Evolutionary conservation across 306 rosid species (phyloP), one percentile per base, ranked within the genome.

Genomic region (Dryas alaskensis): DNA sequence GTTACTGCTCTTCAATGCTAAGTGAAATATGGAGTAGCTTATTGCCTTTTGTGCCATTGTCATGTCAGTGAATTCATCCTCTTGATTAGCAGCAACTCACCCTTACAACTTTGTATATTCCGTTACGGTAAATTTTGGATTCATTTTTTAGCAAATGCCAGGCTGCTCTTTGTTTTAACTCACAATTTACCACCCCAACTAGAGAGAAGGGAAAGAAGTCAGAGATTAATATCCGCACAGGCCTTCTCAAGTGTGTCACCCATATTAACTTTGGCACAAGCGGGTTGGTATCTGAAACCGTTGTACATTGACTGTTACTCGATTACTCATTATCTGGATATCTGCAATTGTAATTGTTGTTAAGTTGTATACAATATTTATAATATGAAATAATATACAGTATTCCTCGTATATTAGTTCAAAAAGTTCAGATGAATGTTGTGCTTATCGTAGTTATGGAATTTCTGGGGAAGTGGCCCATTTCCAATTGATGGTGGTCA

Each of bases 251-350:
- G 58, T 52, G 65, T 76, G 66, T 70, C 83, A 43, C 66, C 72
- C 17, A 44, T 57, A 11, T 65, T 71, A 59, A 83, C 77, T 63
- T 52, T 14, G 22, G 55, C 37, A 44, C 27, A 42, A 17, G 72
- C 1, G 53, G 78, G 80, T 79, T 69, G 84, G 82, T 80, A 27
- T 75, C 52, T 61, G 81, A 79, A 64, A 81, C 80, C 78, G 76
- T 69, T 88, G 93, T 88, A 90, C 82, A 83, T 86, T 81, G 76
- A 75, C 80, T 79, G 73, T 81, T 78, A 75, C 79, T 83, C 60
- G 66, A 73, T 73, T 80, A 78, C 61, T 47, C 70, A 52, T 40
- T 51, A 73, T 78, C 82, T 69, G 73, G 76, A 82, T 70, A 67
- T 81, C 69, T 73, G 53, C 77, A 81, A 85, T 60, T 91, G 89